Evolutionary conservation across 225 moss, liverwort and hornwort species (phyloP), one percentile per base, ranked within the genome.

Genomic region (Antitrichia curtipendula): DNA sequence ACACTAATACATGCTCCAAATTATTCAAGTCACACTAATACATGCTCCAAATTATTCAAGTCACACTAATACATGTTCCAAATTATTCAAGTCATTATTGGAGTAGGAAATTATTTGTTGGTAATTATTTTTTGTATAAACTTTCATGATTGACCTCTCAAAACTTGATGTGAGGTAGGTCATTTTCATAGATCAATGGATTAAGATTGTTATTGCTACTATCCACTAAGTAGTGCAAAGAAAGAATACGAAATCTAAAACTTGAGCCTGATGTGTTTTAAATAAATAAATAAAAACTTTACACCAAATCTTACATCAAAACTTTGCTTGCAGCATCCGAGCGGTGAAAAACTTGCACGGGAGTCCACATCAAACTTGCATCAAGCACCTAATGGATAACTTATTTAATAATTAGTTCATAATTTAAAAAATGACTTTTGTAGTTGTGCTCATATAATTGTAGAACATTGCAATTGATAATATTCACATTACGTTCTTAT

Each of bases 291-390:
- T 47, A 4, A 29, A 73, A 47, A 47, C 10, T 43, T 10, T 3
- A 18, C 2, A 31, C 10, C 6, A 11, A 73, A 4, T 74, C 49
- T 32, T 32, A 75, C 3, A 21, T 50, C 7, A 6, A 49, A 47
- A 12, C 4, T 7, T 73, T 73, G 47, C 4, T 73, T 0, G 1
- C 7, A 73, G 18, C 4, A 16, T 49, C 19, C 0, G 0, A 12
- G 7, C 2, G 19, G 7, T 31, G 12, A 1, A 31, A 47, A 32
- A 7, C 10, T 49, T 49, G 12, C 4, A 7, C 16, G 0, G 5
- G 16, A n/a, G 5, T 9, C 9, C 14, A 28, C 5, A 27, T 43
- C 0, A 25, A 43, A 43, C 27, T 38, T 68, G 3, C n/a, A 68
- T 22, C 4, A 22, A 68, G 22, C 22, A 38, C 7, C 7, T 36